These are phyloP conservation scores for Naganishia liquefaciens DNA, from an alignment of 1,284 basidiomycete species.

Conservation along the genomic window DNA sequence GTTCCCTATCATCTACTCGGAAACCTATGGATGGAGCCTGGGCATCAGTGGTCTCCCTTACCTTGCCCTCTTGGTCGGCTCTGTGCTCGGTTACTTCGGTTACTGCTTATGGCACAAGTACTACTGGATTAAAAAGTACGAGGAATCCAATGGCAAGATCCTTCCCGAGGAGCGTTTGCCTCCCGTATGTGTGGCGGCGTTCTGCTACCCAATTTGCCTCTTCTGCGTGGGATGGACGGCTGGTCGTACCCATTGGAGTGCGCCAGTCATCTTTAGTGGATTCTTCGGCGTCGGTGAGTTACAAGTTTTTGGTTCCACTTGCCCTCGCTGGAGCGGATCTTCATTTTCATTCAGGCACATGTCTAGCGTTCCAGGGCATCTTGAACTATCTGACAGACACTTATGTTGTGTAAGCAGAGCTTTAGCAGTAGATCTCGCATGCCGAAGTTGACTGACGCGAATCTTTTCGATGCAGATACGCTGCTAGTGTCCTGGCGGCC, in stretches of 20 bases:
- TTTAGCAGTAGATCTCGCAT: conserved; percentile 13
- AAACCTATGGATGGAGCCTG: conserved; percentile 40
- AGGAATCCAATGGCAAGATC: conserved; percentile 32
- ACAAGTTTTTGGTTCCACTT: no score
- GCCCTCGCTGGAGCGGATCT: no score
- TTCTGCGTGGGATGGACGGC: conserved; percentile 46
- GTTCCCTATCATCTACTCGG: conserved; percentile 42
- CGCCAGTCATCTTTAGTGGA: conserved; percentile 38
- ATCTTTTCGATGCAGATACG: not conserved
- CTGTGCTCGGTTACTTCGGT: conserved; percentile 37
- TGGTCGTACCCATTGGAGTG: conserved; percentile 44
- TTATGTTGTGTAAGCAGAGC: conserved; percentile 32
- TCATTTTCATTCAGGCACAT: not conserved
- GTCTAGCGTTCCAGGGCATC: conserved; percentile 36
- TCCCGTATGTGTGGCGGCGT: conserved; percentile 37
- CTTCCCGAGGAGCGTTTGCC: conserved; percentile 41
- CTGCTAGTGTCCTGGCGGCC: not conserved
- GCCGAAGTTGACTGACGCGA: not conserved
- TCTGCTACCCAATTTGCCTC: conserved; percentile 44
- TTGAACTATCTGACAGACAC: conserved; percentile 32
- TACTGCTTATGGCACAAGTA: conserved; percentile 40
- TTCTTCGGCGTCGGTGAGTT: conserved; percentile 43
- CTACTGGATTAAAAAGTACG: conserved; percentile 37
- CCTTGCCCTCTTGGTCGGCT: conserved; percentile 42
- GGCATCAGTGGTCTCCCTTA: conserved; percentile 41